These are phyloP conservation scores for Metschnikowia dekortorum DNA, from an alignment of 805 yeast genomes.

Conservation along the genomic window DNA sequence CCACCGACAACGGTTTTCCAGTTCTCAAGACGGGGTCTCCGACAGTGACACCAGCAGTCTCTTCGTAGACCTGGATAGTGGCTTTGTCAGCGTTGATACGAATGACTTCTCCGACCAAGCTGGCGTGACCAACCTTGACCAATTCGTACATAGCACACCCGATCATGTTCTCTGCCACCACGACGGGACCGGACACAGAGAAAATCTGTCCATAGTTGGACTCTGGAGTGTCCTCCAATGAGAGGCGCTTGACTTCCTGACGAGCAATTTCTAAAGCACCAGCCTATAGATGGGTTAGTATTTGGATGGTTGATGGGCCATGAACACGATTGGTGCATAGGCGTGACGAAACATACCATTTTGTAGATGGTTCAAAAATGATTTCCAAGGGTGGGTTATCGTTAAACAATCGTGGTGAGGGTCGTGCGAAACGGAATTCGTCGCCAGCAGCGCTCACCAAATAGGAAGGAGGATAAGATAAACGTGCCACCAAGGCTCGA, in stretches of 20 bases:
- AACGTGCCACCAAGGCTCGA: neutral
- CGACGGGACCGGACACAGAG: constrained; percentile 97
- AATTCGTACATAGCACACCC: constrained; percentile 99
- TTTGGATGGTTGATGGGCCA: too few relatives aligned
- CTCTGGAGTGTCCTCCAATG: constrained; percentile 68
- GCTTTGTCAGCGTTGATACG: constrained; percentile 96
- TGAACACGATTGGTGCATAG: neutral
- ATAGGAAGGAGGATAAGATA: constrained; percentile 5
- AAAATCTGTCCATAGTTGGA: constrained; percentile 82
- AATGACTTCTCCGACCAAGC: constrained; percentile 96
- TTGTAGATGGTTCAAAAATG: neutral
- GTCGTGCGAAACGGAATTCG: constrained; percentile 4
- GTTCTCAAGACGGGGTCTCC: constrained; percentile 99
- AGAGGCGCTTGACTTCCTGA: constrained; percentile 82
- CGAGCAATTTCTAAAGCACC: constrained; percentile 97
- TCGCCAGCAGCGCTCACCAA: constrained; percentile 9
- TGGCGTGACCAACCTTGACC: constrained; percentile 96
- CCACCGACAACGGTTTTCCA: constrained; percentile 98
- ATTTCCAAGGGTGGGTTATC: constrained; percentile 1
- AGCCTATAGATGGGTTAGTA: constrained; percentile 49
- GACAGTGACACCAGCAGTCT: constrained; percentile 98
- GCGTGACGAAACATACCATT: constrained; percentile 10
- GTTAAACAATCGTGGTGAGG: constrained; percentile 5
- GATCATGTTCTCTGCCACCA: constrained; percentile 96
- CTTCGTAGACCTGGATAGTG: constrained; percentile 98